Evolutionary conservation across 2,329 filamentous ascomycete species (phyloP).

Genomic region (Sporothrix schenckii): DNA sequence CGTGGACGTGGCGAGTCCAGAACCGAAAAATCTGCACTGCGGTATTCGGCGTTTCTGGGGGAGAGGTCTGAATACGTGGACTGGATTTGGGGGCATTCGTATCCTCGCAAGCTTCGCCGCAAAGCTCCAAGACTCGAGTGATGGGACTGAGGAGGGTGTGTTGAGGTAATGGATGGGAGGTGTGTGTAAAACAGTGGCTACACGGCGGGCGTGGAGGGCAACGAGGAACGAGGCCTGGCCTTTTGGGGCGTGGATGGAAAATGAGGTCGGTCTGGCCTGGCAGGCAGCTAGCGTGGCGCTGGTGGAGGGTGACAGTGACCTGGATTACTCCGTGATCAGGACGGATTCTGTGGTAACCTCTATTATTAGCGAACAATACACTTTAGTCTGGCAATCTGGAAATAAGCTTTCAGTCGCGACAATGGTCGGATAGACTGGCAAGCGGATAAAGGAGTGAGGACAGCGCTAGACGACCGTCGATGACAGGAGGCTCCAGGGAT

Average conservation of each 20-base stretch:
- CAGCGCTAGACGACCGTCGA: slow-evolving; percentile 1
- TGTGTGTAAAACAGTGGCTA: slow-evolving; percentile 21
- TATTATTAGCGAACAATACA: slow-evolving; percentile 16
- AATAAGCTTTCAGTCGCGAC: slow-evolving; percentile 20
- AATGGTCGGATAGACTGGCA: not conserved
- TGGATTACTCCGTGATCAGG: slow-evolving; percentile 18
- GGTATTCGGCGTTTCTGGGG: slow-evolving; percentile 33
- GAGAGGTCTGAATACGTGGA: not conserved
- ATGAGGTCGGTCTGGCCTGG: slow-evolving; percentile 10
- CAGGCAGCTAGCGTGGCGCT: slow-evolving; percentile 10
- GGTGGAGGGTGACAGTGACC: slow-evolving; percentile 17
- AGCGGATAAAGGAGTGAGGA: not conserved
- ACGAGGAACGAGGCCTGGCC: not conserved
- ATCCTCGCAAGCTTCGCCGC: slow-evolving; percentile 32
- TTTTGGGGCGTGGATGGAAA: slow-evolving; percentile 22
- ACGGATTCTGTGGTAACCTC: slow-evolving; percentile 13
- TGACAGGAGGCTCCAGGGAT: not conserved
- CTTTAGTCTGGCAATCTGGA: not conserved
- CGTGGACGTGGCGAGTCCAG: slow-evolving; percentile 32
- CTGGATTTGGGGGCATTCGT: slow-evolving; percentile 21
- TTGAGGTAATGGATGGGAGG: slow-evolving; percentile 25
- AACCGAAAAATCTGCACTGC: slow-evolving; percentile 32
- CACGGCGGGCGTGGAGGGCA: slow-evolving; percentile 4
- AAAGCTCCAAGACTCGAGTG: not conserved
- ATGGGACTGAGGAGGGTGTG: slow-evolving; percentile 3